Evolutionary conservation across 78 protist genomes (phyloP).

Genomic region (Dictyostelium discoideum): DNA sequence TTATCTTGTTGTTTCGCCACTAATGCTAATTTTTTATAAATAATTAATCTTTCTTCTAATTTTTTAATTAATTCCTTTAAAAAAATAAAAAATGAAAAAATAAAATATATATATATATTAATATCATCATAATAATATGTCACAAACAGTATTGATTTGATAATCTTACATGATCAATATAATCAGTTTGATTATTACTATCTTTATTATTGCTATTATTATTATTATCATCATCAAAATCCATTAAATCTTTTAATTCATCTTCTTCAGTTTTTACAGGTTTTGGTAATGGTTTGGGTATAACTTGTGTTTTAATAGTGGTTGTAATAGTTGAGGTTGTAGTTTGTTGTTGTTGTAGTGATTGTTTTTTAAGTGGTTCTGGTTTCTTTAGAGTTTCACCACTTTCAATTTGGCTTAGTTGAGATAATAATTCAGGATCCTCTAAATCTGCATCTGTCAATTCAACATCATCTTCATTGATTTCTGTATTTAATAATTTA

Average conservation of each 20-base stretch:
- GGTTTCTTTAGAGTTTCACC: constrained; percentile 11
- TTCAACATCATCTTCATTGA: constrained; percentile 47
- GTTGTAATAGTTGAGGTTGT: not conserved
- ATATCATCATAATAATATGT: not conserved
- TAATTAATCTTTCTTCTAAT: constrained; percentile 16
- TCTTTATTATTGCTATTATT: not conserved
- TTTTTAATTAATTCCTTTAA: constrained; percentile 13
- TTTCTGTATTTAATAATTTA: constrained; percentile 36
- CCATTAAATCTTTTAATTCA: constrained; percentile 5
- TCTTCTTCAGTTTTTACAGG: constrained; percentile 1
- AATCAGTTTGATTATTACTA: not conserved
- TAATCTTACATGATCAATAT: constrained; percentile 7
- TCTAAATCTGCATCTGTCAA: constrained; percentile 72
- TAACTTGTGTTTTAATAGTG: not conserved
- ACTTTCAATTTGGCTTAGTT: constrained; percentile 38
- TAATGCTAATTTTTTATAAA: constrained; percentile 31
- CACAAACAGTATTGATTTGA: not conserved
- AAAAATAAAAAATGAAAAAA: not conserved
- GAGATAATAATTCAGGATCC: constrained; percentile 57
- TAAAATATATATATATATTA: not conserved
- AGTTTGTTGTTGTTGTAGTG: too few species aligned
- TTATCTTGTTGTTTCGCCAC: not conserved
- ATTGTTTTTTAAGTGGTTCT: not conserved
- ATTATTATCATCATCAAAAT: not conserved
- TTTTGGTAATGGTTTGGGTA: not conserved